Evolutionary conservation across 1,139 yeast genomes (phyloP), one percentile per base, ranked within the genome.

Genomic region (Kodamaea derodonti): DNA sequence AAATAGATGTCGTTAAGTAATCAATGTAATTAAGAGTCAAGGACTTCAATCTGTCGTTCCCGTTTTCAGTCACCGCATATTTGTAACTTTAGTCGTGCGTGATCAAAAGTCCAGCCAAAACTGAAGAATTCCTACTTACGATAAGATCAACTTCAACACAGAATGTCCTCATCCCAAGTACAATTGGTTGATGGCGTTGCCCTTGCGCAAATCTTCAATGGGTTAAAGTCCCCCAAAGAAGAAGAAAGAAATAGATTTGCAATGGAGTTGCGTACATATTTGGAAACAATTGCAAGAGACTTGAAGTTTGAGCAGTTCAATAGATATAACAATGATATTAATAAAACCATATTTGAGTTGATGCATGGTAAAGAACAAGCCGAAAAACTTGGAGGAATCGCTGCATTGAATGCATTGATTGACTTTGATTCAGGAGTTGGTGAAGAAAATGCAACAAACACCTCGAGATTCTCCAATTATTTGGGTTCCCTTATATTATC

Each of bases 401-500:
- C 87, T 12, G 97, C 97, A 7, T 82, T 92, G 40, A 94, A 87
- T 58, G 80, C 94, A 11, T 71, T 92, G 44, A 85, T 92, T 36
- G 88, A 82, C 44, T 83, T 83, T 49, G 92, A 85, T 51, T 62
- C 75, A 8, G 74, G 78, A 1, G 67, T 72, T 8, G 69, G 74
- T 3, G 90, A 83, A 48, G 95, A 86, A 48, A 77, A 83, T 47
- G 88, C 95, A 18, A 86, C 87, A 34, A 90, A 87, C 58, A 86
- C 95, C 2, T 87, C 97, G 4, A 69, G 97, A 43, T 80, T 86
- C 53, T 94, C 95, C 15, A 90, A 87, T 48, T 92, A 92, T 52
- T 65, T 92, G 44, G 74, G 95, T 30, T 79, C 84, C 18, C 74
- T 88, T 35, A 80, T 92, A 16, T 81, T 94, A 3, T 84, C 95